phyloP scores from a whole-genome alignment of 2,329 filamentous ascomycete species.

The Aspergillus intermedius region DNA sequence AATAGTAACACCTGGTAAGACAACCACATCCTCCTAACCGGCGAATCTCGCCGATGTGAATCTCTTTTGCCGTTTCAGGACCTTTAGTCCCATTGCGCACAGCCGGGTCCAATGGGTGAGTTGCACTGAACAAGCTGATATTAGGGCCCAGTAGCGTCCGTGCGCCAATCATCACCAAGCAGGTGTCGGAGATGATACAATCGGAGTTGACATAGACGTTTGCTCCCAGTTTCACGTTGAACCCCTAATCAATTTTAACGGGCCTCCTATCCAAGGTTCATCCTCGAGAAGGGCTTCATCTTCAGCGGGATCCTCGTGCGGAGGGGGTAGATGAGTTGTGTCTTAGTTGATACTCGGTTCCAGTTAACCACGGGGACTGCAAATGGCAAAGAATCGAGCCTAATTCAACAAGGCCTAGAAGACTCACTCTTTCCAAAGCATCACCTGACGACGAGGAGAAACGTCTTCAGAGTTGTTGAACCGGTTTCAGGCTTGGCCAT shows the following conservation, averaged over 20 bases:
- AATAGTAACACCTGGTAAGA: slow-evolving; percentile 72
- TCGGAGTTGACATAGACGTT: slow-evolving; percentile 72
- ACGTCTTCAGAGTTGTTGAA: slow-evolving; percentile 60
- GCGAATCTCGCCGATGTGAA: slow-evolving; percentile 72
- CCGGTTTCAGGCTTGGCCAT: slow-evolving; percentile 52
- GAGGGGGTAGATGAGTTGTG: slow-evolving; percentile 56
- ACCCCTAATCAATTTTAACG: slow-evolving; percentile 69
- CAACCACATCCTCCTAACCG: slow-evolving; percentile 68
- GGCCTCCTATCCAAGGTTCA: slow-evolving; percentile 65
- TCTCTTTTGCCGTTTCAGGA: slow-evolving; percentile 66
- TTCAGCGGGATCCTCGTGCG: slow-evolving; percentile 50
- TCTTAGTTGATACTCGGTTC: slow-evolving; percentile 55
- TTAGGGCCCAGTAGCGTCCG: slow-evolving; percentile 74
- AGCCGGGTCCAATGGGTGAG: slow-evolving; percentile 69
- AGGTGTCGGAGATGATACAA: slow-evolving; percentile 71
- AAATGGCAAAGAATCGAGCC: neutral
- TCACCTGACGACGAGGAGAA: slow-evolving; percentile 55
- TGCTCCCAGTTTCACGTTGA: slow-evolving; percentile 63
- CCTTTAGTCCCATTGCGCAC: slow-evolving; percentile 68
- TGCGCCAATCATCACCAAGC: slow-evolving; percentile 64
- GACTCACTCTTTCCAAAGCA: slow-evolving; percentile 66
- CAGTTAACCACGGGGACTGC: neutral
- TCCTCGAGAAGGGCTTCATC: slow-evolving; percentile 58
- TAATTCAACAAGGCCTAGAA: neutral
- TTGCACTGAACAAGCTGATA: slow-evolving; percentile 66